phyloP scores from a whole-genome alignment of 2,329 filamentous ascomycete species.

The Reticulascus tulasneorum region DNA sequence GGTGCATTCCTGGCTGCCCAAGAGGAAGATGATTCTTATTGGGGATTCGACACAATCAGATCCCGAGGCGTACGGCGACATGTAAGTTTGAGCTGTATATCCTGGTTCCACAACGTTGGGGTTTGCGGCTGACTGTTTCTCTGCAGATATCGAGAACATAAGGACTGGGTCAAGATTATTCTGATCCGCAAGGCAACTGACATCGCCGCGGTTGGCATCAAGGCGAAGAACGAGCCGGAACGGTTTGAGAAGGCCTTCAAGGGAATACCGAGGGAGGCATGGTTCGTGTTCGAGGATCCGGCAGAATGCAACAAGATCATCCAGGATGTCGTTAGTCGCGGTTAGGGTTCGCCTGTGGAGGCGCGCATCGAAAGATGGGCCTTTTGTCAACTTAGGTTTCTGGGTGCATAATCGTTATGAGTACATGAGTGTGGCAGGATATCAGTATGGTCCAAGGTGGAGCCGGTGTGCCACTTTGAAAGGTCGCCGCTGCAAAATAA shows the following conservation, averaged over 20 bases:
- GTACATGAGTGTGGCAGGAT: too few relatives aligned
- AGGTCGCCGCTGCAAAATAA: too few relatives aligned
- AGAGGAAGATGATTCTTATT: constrained; percentile 74
- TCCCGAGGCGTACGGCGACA: constrained; percentile 82
- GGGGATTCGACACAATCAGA: constrained; percentile 91
- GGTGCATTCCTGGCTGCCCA: constrained; percentile 74
- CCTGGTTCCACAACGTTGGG: too few relatives aligned
- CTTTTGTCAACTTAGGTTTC: too few relatives aligned
- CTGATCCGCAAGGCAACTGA: constrained; percentile 81
- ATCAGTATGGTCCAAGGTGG: too few relatives aligned
- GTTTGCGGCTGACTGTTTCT: not conserved
- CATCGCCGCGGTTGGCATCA: constrained; percentile 64
- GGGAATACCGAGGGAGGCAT: constrained; percentile 63
- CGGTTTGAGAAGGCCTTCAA: constrained; percentile 83
- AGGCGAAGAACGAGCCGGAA: constrained; percentile 67
- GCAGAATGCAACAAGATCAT: constrained; percentile 53
- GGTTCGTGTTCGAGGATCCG: constrained; percentile 81
- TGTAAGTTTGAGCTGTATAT: constrained; percentile 55
- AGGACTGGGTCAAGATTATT: constrained; percentile 77
- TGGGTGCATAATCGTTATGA: too few relatives aligned
- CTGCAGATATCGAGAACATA: constrained; percentile 55
- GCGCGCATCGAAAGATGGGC: too few relatives aligned
- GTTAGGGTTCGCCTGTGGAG: too few relatives aligned
- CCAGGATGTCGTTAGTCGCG: constrained; percentile 20
- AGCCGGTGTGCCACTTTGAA: too few relatives aligned